Evolutionary conservation across 129 eudicot genomes (phyloP).

Genomic region (Mikania micrantha): DNA sequence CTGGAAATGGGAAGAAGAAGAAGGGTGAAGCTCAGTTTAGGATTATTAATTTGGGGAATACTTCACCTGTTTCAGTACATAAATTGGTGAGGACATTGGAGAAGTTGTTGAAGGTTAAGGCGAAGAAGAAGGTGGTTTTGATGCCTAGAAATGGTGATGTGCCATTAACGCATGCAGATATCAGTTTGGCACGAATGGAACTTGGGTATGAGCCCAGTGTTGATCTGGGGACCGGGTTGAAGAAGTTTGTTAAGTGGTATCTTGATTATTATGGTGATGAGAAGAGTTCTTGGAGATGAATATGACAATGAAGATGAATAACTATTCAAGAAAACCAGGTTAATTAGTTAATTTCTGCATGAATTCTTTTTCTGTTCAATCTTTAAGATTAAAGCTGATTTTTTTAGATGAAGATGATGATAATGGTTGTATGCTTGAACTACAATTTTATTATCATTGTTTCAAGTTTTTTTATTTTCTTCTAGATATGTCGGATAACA

Average conservation of each 20-base stretch:
- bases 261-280: slow-evolving; percentile 34
- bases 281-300: slow-evolving; percentile 35
- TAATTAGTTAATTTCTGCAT: background rate
- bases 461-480: background rate
- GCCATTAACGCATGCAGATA: slow-evolving; percentile 52
- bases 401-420: background rate
- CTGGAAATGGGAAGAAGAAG: slow-evolving; percentile 48
- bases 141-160: slow-evolving; percentile 68
- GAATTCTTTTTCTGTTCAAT: background rate
- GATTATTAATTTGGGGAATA: slow-evolving; percentile 61
- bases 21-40: slow-evolving; percentile 49
- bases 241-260: slow-evolving; percentile 66
- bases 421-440: too few relatives aligned
- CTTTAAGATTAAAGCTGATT: background rate
- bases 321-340: slow-evolving; percentile 2
- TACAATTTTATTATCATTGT: background rate
- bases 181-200: slow-evolving; percentile 47
- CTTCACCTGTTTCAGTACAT: slow-evolving; percentile 46
- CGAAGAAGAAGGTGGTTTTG: slow-evolving; percentile 43
- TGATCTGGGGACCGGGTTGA: slow-evolving; percentile 56
- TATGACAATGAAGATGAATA: background rate
- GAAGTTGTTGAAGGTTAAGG: slow-evolving; percentile 58
- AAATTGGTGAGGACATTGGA: slow-evolving; percentile 53
- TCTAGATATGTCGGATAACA: too few relatives aligned
- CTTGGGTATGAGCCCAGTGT: slow-evolving; percentile 45